Percentiles rank a stretch among this genome's conserved stretches.
phyloP scores from a whole-genome alignment of 768 basidiomycete species.

The Hortiboletus campestris region DNA sequence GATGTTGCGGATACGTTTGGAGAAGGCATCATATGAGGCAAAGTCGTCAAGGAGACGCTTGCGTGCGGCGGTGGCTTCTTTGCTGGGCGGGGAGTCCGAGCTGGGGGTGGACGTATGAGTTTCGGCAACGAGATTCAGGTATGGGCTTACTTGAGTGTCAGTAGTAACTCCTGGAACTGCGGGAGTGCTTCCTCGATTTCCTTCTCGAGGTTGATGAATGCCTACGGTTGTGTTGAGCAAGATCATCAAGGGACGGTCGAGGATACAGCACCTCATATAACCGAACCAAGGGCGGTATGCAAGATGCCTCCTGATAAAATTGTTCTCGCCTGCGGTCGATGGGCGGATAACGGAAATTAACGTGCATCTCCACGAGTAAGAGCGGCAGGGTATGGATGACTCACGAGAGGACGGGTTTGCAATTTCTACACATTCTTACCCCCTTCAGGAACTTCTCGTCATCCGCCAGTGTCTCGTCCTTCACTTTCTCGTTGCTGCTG shows the following conservation, averaged over 20 bases:
- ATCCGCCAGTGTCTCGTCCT: constrained; percentile 45
- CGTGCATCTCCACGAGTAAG: not conserved
- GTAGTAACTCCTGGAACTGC: constrained; percentile 82
- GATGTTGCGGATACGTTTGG: constrained; percentile 79
- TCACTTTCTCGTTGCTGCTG: constrained; percentile 33
- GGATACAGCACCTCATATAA: constrained; percentile 63
- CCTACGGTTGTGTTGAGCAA: constrained; percentile 36
- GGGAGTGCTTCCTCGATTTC: constrained; percentile 90
- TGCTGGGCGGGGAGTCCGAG: constrained; percentile 53
- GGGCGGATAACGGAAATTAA: not conserved
- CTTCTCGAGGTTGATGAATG: constrained; percentile 71
- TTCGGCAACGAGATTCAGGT: constrained; percentile 10
- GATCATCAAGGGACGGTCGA: not conserved
- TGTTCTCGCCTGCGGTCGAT: constrained; percentile 63
- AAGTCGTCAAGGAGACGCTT: constrained; percentile 85
- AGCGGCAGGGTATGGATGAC: constrained; percentile 32
- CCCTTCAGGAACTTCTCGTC: constrained; percentile 88
- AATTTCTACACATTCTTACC: constrained; percentile 82
- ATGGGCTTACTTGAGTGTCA: constrained; percentile 56
- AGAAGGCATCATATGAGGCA: constrained; percentile 82
- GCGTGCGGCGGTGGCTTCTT: constrained; percentile 66
- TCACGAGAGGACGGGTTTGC: constrained; percentile 76
- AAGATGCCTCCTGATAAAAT: constrained; percentile 61
- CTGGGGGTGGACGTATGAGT: constrained; percentile 11
- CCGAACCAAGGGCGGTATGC: constrained; percentile 59